These are phyloP conservation scores for Crithidia sp. DNA, from an alignment of 208 protist genomes.

Conservation along the genomic window DNA sequence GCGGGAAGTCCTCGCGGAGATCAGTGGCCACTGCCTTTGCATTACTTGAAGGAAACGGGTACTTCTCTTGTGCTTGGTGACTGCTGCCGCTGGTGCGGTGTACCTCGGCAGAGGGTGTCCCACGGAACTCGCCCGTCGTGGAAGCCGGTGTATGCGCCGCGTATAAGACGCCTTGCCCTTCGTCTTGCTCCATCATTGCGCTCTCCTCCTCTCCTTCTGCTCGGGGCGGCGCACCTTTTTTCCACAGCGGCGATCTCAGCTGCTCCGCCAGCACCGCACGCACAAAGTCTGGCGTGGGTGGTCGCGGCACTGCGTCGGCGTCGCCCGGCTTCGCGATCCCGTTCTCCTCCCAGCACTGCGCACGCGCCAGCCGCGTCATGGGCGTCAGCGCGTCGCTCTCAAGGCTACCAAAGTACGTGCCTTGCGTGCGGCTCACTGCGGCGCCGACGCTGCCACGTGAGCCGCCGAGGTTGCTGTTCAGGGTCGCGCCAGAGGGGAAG, in stretches of 20 bases:
- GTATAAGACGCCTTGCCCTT: too few relatives aligned
- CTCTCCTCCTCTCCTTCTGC: not conserved
- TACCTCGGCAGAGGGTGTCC: not conserved
- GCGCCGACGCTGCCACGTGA: not conserved
- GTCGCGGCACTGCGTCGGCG: not conserved
- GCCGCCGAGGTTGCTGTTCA: not conserved
- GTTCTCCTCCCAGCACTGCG: conserved; percentile 25
- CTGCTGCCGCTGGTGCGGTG: not conserved
- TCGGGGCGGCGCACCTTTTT: not conserved
- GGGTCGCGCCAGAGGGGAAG: not conserved
- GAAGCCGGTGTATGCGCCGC: too few relatives aligned
- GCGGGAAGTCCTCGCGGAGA: conserved; percentile 1
- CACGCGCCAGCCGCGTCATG: conserved; percentile 5
- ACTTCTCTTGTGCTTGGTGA: not conserved
- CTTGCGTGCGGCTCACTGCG: not conserved
- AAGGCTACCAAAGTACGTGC: conserved; percentile 3
- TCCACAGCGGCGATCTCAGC: not conserved
- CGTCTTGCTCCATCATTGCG: not conserved
- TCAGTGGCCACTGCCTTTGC: too few relatives aligned
- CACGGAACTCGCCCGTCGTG: not conserved
- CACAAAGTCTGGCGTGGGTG: conserved; percentile 24
- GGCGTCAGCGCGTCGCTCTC: conserved; percentile 24
- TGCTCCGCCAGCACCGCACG: conserved; percentile 7
- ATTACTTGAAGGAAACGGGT: not conserved
- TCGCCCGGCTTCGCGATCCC: not conserved